Evolutionary conservation across 148 eudicot species (phyloP), one percentile per base, ranked within the genome.

Genomic region (Persicaria maculosa): DNA sequence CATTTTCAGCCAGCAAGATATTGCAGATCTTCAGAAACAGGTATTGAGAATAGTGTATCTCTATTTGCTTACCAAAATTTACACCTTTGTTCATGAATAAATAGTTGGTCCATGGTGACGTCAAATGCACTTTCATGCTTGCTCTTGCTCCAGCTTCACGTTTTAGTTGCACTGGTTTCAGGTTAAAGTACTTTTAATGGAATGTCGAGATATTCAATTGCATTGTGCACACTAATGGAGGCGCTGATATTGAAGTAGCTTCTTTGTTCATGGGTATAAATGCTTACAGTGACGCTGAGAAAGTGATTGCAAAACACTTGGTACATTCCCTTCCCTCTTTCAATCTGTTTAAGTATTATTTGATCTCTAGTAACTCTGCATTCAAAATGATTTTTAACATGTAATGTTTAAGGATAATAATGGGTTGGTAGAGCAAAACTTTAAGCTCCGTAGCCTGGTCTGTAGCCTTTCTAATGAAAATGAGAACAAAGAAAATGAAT

Each of bases 351-450:
- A 5, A 64, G 25, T 64, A 40, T 40, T 16, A 36, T 64, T 14
- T 0, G 19, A 36, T 64, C 45, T 36, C 45, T 36, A 15, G 5
- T n/a, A n/a, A n/a, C n/a, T n/a, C n/a, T 61, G 16, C 12, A 25
- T 9, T 15, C 6, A 5, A 47, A 45, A 70, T 70, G 50, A 69
- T 50, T 20, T 68, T 68, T 25, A 22, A 47, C 89, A 88, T 86
- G 77, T 95, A 70, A 88, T 87, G 55, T 89, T 90, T 45, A 92
- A 83, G 77, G 97, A 90, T 74, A 95, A 92, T 72, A 90, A 89
- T 80, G 98, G 93, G 46, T 81, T 95, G 65, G 98, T 95, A 80
- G 98, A 95, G 85, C 98, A 95, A 81, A 95, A 95, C 83, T 91
- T 85, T 68, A 90, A 92, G 89, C 86, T 95, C 61, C 90, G 98